Base-by-base conservation (phyloP, 2,329 filamentous ascomycete genomes). In the Pseudogymnoascus sp. region DNA sequence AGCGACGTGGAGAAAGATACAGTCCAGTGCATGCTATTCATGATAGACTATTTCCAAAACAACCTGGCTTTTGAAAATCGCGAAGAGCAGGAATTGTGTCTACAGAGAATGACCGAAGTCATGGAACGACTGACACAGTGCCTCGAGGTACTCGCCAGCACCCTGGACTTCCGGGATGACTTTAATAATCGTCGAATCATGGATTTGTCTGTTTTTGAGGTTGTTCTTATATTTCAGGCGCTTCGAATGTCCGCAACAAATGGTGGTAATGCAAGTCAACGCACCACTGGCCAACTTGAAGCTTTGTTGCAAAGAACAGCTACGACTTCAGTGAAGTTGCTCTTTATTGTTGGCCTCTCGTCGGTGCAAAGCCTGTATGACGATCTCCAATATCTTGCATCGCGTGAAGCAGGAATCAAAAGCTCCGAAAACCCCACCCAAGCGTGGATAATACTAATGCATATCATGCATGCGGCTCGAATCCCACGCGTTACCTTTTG, bases 371-470 rank as follows among this genome's bases (percentile, higher is more conserved):
- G 72, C 14, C 68, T 80, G 0, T 87, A 85, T 63, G 72, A 75
- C 35, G 73, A 79, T 37, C 73, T 85, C 2, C 79, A 80, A 61
- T 76, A 72, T 2, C 68, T 75, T 3, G 71, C 75, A 1, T 72
- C 74, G 38, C 76, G 82, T 41, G 81, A 84, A 64, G 76, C 75
- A 55, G 84, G 83, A 0, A 78, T 88, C 35, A 77, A 76, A 29
- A 71, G 75, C 14, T 78, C 82, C 33, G 71, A 76, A n/a, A 70
- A 74, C 12, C 65, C 71, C 1, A 68, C 81, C 7, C 78, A 84
- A 62, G 79, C 80, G 8, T 89, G 86, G 86, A 79, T 85, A 2
- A 74, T 83, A 21, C 65, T 84, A 4, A 83, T 87, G 68, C 80
- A 81, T 58, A 73, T 80, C 0, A 70, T 88, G 4, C 78, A 81